phyloP scores from a whole-genome alignment of 768 basidiomycete genomes.

The Hygrocybe punicea region DNA sequence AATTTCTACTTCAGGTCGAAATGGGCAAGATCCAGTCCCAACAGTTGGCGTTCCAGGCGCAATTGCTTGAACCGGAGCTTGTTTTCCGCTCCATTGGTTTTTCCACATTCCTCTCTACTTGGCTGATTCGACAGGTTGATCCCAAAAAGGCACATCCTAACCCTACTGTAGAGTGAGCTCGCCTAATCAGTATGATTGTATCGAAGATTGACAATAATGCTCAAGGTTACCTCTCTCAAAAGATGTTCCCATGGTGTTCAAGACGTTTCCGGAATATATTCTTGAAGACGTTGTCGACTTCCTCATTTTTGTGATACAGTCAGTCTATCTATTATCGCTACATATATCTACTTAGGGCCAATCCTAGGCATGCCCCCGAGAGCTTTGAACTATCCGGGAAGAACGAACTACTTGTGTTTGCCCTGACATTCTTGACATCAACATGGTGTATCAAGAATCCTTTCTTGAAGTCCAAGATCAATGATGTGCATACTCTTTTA shows the following conservation, averaged over 20 bases:
- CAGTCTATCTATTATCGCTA: constrained; percentile 21
- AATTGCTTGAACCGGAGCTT: constrained; percentile 83
- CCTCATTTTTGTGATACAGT: constrained; percentile 81
- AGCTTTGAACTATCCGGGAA: constrained; percentile 83
- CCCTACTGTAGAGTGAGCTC: constrained; percentile 59
- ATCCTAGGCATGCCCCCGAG: constrained; percentile 39
- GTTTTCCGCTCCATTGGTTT: constrained; percentile 76
- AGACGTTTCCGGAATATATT: constrained; percentile 88
- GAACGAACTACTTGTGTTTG: constrained; percentile 81
- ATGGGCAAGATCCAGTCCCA: constrained; percentile 66
- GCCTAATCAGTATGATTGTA: not conserved
- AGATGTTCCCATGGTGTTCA: constrained; percentile 81
- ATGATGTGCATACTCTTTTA: constrained; percentile 57
- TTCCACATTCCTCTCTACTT: constrained; percentile 86
- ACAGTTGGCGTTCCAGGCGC: constrained; percentile 78
- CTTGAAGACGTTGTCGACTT: constrained; percentile 93
- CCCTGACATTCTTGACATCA: constrained; percentile 85
- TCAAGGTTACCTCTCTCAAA: constrained; percentile 79
- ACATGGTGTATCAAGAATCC: constrained; percentile 99
- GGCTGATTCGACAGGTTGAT: constrained; percentile 90
- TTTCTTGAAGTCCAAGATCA: constrained; percentile 93
- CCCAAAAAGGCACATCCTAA: constrained; percentile 75
- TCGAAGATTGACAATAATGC: not conserved
- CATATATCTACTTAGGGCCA: not conserved
- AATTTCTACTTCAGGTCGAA: constrained; percentile 49